phyloP scores from a whole-genome alignment of 2,329 filamentous ascomycete species.

The Trichoderma lentiforme region DNA sequence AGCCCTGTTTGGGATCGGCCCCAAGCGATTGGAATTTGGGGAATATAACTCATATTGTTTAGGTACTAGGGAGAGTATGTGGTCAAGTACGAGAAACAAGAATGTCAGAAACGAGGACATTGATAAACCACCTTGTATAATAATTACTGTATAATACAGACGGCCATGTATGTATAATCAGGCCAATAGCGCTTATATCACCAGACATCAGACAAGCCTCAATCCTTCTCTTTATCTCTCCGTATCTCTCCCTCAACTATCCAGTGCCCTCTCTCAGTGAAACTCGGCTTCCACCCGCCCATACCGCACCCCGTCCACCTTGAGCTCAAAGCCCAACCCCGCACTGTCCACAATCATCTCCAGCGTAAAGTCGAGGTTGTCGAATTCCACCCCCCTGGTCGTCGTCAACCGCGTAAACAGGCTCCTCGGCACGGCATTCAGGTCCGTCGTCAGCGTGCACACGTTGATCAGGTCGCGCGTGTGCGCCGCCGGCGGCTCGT shows the following conservation, averaged over 20 bases:
- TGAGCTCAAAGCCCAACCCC: slow-evolving; percentile 71
- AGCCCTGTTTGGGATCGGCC: neutral
- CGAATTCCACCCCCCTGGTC: slow-evolving; percentile 75
- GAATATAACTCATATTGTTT: neutral
- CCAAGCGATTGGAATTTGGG: neutral
- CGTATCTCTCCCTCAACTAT: neutral
- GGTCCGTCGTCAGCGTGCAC: slow-evolving; percentile 76
- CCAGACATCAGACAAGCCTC: neutral
- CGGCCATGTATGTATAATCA: neutral
- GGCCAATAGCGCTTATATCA: neutral
- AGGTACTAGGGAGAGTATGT: too few relatives aligned
- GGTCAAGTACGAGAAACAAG: neutral
- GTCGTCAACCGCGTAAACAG: slow-evolving; percentile 74
- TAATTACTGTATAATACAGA: neutral
- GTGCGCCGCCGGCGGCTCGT: slow-evolving; percentile 60
- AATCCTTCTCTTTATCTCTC: neutral
- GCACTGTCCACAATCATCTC: slow-evolving; percentile 82
- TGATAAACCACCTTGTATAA: neutral
- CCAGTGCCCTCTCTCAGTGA: slow-evolving; percentile 43
- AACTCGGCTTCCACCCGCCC: slow-evolving; percentile 76
- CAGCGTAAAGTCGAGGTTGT: slow-evolving; percentile 76
- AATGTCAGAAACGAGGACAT: neutral
- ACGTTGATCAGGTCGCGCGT: slow-evolving; percentile 64
- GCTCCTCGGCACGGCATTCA: slow-evolving; percentile 69
- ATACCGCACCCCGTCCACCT: slow-evolving; percentile 74